Conservation (phyloP, 331 rosid genomes). For the Rosa hybrid region DNA sequence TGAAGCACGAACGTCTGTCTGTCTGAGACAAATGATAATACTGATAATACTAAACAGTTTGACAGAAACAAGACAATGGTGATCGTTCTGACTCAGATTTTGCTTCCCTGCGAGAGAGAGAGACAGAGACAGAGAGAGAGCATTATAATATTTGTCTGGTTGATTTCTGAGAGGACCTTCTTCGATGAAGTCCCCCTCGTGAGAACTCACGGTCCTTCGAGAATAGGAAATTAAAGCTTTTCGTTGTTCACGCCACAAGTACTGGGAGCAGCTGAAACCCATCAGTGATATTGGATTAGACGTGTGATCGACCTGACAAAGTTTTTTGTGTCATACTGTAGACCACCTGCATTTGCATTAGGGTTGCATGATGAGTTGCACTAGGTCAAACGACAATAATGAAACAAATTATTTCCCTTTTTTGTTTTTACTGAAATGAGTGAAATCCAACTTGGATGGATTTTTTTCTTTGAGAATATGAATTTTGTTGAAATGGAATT, state of each 20-base stretch:
- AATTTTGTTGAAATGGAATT: no score
- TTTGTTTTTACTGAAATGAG: neutral
- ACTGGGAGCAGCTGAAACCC: slow-evolving; percentile 34
- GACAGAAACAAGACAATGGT: slow-evolving; percentile 71
- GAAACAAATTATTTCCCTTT: neutral
- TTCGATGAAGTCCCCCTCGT: no score
- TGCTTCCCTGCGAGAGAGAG: slow-evolving; percentile 35
- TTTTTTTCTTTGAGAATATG: no score
- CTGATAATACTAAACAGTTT: slow-evolving; percentile 38
- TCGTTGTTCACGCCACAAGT: slow-evolving; percentile 55
- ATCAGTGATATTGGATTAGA: slow-evolving; percentile 70
- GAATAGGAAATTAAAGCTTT: slow-evolving; percentile 31
- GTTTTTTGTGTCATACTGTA: slow-evolving; percentile 4
- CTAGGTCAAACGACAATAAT: neutral
- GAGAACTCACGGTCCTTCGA: neutral
- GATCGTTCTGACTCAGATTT: slow-evolving; percentile 68
- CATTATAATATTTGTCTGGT: no score
- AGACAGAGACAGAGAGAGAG: slow-evolving; percentile 12
- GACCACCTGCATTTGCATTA: neutral
- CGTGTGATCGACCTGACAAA: slow-evolving; percentile 52
- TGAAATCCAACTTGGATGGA: neutral
- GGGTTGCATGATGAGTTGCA: neutral
- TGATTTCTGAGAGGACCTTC: no score
- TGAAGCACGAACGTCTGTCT: slow-evolving; percentile 14
- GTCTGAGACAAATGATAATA: slow-evolving; percentile 32